A percentile compares a stretch with the other conserved stretches of the same genome.
phyloP scores from a whole-genome alignment of 768 basidiomycete genomes.

The Suillus cothurnatus region DNA sequence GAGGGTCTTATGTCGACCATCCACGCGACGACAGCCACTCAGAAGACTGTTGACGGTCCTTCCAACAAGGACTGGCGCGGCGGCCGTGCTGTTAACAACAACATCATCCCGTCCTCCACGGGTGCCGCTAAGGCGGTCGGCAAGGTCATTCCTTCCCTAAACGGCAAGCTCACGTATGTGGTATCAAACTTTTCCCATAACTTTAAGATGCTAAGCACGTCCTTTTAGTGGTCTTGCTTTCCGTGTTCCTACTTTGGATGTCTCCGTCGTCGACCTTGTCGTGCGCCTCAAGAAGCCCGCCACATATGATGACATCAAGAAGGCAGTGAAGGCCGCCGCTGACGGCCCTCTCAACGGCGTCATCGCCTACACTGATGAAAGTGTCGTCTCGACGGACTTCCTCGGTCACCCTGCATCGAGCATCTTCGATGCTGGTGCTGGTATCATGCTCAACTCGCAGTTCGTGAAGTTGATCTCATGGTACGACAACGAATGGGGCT shows the following conservation, averaged over 20 bases:
- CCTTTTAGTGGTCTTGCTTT: slow-evolving; percentile 80
- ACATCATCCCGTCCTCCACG: slow-evolving; percentile 99
- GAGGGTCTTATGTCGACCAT: slow-evolving; percentile 99
- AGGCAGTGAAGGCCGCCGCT: slow-evolving; percentile 76
- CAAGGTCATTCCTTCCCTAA: slow-evolving; percentile 94
- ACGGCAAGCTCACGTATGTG: slow-evolving; percentile 96
- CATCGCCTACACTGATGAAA: slow-evolving; percentile 90
- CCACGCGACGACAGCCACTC: slow-evolving; percentile 94
- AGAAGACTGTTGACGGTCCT: slow-evolving; percentile 94
- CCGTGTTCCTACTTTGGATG: slow-evolving; percentile 96
- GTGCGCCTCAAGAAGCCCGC: slow-evolving; percentile 87
- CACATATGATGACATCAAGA: slow-evolving; percentile 90
- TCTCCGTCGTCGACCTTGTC: slow-evolving; percentile 98
- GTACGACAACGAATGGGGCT: slow-evolving; percentile 97
- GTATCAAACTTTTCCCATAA: background rate
- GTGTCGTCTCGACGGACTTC: slow-evolving; percentile 94
- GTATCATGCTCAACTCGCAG: slow-evolving; percentile 88
- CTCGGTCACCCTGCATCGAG: slow-evolving; percentile 76
- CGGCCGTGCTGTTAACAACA: slow-evolving; percentile 93
- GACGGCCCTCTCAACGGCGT: slow-evolving; percentile 71
- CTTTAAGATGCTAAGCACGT: slow-evolving; percentile 10
- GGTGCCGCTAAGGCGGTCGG: slow-evolving; percentile 99
- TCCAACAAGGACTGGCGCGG: slow-evolving; percentile 98
- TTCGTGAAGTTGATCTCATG: slow-evolving; percentile 97
- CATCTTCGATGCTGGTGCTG: slow-evolving; percentile 93